Base-by-base conservation (phyloP, 1,139 yeast species). In the Geotrichum australiense region DNA sequence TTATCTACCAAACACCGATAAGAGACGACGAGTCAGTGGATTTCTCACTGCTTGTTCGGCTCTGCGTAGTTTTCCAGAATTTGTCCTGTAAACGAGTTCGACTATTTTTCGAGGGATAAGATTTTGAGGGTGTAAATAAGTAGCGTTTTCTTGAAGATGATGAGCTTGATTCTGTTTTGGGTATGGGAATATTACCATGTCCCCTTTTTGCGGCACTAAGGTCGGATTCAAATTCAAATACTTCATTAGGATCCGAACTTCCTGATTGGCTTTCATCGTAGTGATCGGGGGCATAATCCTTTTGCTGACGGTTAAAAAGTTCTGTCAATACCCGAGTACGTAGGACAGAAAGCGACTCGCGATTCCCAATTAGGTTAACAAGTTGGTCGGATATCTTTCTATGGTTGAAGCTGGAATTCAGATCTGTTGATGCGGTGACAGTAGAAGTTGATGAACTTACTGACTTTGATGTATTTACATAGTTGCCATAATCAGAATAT, bases 1-100 rank as follows among this genome's bases (percentile, higher is more conserved):
- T n/a, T n/a, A n/a, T n/a, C n/a, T 30, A 40, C 39, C 39, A 40
- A 6, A 40, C 43, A 2, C 43, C 43, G 25, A 40, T 40, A 5
- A 40, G 28, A 5, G 35, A 28, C 2, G 36, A 37, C 5, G 22
- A 12, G n/a, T 35, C 39, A 15, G 39, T 35, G 12, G 36, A 34
- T n/a, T 29, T 36, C 34, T 36, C 37, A 15, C 43, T 37, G 11
- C 35, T 33, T 8, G 43, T 35, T 5, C 6, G 21, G 14, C 36
- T 40, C 20, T 27, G 21, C 21, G 33, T 39, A 23, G 30, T 39
- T 35, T 34, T 32, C 43, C 43, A 39, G 31, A 34, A 39, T 23
- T n/a, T 20, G 20, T 30, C 41, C 11, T 20, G 23, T n/a, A n/a
- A n/a, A n/a, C n/a, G n/a, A n/a, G 29, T n/a, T n/a, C n/a, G n/a